These are phyloP conservation scores for Phytophthora boehmeriae DNA, from an alignment of 352 stramenopile genomes.

Conservation along the genomic window DNA sequence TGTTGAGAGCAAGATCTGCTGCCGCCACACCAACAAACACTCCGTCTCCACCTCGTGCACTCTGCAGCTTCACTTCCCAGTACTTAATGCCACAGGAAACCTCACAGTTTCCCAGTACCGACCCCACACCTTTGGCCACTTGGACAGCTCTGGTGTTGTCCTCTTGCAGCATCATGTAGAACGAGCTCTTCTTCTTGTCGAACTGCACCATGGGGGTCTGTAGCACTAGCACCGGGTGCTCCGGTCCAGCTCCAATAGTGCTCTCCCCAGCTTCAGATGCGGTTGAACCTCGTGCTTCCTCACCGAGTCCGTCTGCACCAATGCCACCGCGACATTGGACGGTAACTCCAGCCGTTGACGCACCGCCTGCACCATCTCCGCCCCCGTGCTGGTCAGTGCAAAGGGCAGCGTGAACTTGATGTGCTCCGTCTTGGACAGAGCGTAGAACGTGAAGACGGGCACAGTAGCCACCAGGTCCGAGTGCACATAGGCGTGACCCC, in stretches of 20 bases:
- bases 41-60: slow-evolving; percentile 56
- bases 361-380: slow-evolving; percentile 70
- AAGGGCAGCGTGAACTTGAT: slow-evolving; percentile 77
- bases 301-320: slow-evolving; percentile 81
- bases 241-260: slow-evolving; percentile 61
- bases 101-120: slow-evolving; percentile 62
- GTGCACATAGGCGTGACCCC: slow-evolving; percentile 75
- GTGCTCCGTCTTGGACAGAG: slow-evolving; percentile 58
- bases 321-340: slow-evolving; percentile 57
- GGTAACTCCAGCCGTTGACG: slow-evolving; percentile 49
- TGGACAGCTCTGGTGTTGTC: slow-evolving; percentile 56
- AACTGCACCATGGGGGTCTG: slow-evolving; percentile 71
- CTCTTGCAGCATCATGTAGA: slow-evolving; percentile 60
- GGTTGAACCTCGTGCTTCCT: slow-evolving; percentile 73
- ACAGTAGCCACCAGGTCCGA: slow-evolving; percentile 56
- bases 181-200: slow-evolving; percentile 65
- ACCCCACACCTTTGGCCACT: slow-evolving; percentile 65
- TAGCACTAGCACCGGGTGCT: slow-evolving; percentile 77
- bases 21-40: slow-evolving; percentile 76
- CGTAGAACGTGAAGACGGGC: slow-evolving; percentile 84
- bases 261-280: slow-evolving; percentile 63
- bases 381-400: slow-evolving; percentile 49
- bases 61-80: slow-evolving; percentile 77
- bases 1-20: slow-evolving; percentile 58
- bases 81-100: slow-evolving; percentile 78